Evolutionary conservation across 2,329 filamentous ascomycete genomes (phyloP), one percentile per base, ranked within the genome.

Genomic region (Aspergillus eucalypticola): DNA sequence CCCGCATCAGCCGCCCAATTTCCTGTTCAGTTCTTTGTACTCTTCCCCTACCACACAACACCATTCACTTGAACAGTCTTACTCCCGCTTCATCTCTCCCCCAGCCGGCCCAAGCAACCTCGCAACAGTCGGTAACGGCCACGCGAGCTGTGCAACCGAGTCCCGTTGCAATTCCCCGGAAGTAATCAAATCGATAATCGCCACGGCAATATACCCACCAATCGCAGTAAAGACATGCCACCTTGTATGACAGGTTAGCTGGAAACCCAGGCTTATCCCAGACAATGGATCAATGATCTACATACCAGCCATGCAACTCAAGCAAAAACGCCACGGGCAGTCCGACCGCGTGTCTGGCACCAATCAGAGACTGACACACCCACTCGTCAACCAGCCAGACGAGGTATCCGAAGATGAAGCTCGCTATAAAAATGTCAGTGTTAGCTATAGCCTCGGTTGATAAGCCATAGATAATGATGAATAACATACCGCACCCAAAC

Each of bases 221-320:
- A 79, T 74, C 0, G 74, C 75, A 3, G 78, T 80, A 5, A 79
- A 72, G 5, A 79, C 42, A 59, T 80, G 78, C 78, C 78, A 79
- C 77, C 77, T 79, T 51, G 19, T 13, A n/a, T n/a, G n/a, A n/a
- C n/a, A n/a, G n/a, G n/a, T n/a, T n/a, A n/a, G n/a, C n/a, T n/a
- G n/a, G n/a, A n/a, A n/a, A n/a, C n/a, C 10, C 32, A 6, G 6
- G 32, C 5, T 15, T 35, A 13, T 13, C 11, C 11, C 11, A 5
- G 11, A 5, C 32, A 17, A 29, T 3, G 38, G 2, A 50, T 17
- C n/a, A 11, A 54, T 27, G 13, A 8, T 2, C 29, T 10, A 63
- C 72, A 25, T 70, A 79, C 78, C 78, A 80, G 63, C 78, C 78
- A 54, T 80, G 78, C 4, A 80, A 56, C 60, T 80, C 77, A 2